Base-by-base conservation (phyloP, 1,284 basidiomycete species). In the Pisolithus thermaeus region DNA sequence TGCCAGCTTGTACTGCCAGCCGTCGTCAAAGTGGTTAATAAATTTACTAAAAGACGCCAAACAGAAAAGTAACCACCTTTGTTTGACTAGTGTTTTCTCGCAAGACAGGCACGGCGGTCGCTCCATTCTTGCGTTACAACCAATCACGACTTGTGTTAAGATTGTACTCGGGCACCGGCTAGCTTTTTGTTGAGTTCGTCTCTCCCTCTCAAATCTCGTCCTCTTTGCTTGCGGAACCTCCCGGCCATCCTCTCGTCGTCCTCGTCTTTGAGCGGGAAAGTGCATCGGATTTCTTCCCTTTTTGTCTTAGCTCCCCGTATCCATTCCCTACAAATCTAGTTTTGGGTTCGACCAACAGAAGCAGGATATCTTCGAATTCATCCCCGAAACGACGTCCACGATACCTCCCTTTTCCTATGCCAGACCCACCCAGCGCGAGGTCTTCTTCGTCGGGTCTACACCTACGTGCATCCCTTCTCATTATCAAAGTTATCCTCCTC, bases 401-500 rank as follows among this genome's bases (percentile, higher is more conserved):
- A 18, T 81, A 71, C n/a, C 78, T 73, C 27, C 81, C 72, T 39
- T 80, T 74, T 30, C 78, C 70, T 48, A 71, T 71, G 52, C 74
- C 73, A 53, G 71, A 65, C 46, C 75, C 66, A 46, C 96, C 96
- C n/a, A 98, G 75, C 7, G 93, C 93, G 56, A 98, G 75, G 58
- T 94, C 91, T 61, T 84, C 92, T 69, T 98, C 96, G 67, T 99
- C 96, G 55, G 84, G 77, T 51, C 72, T 72, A n/a, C 96, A 77
- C 51, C 85, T 75, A 64, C 79, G 83, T 20, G 81, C 80, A 50
- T 97, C 96, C 63, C 85, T 87, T 78, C 97, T 98, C 67, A 86
- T 90, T 79, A 94, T 88, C 55, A 95, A 98, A 94, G 69, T 97
- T 96, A 50, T 92, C 91, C 69, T 98, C 96, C 71, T 99, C 96